phyloP scores from a whole-genome alignment of 495 filamentous ascomycete species.

The Aspergillus baeticus region DNA sequence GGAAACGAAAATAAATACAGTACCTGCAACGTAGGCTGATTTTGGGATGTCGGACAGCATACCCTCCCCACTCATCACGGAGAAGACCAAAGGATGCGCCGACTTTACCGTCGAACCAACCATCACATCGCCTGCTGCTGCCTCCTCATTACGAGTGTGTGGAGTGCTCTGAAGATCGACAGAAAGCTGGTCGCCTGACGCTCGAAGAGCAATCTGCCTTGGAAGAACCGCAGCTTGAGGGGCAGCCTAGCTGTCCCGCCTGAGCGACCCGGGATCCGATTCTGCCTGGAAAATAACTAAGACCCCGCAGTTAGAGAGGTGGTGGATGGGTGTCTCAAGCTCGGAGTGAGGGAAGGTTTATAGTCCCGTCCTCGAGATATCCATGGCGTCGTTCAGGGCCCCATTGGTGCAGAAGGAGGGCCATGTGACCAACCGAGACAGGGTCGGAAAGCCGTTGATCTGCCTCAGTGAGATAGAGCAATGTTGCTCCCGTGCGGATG shows the following conservation, averaged over 20 bases:
- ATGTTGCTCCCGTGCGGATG: slow-evolving; percentile 6
- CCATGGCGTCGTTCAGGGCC: neutral
- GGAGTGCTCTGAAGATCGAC: neutral
- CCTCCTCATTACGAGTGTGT: neutral
- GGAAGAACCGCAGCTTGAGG: neutral
- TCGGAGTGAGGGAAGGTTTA: slow-evolving; percentile 8
- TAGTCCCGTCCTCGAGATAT: neutral
- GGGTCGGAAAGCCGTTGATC: neutral
- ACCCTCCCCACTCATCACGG: too few relatives aligned
- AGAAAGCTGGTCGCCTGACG: neutral
- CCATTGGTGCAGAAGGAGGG: neutral
- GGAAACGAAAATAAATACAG: too few relatives aligned
- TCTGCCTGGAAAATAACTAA: neutral
- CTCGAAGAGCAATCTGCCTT: neutral
- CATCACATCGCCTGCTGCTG: too few relatives aligned
- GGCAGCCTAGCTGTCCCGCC: too few relatives aligned
- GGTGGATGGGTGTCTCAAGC: neutral
- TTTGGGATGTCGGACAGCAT: too few relatives aligned
- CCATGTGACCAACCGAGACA: slow-evolving; percentile 2
- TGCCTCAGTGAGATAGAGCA: too few relatives aligned
- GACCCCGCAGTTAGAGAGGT: neutral
- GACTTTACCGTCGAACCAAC: too few relatives aligned
- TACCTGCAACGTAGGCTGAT: too few relatives aligned
- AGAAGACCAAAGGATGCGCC: too few relatives aligned
- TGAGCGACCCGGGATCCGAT: neutral